These are phyloP conservation scores for Anisodus acutangulus DNA, from an alignment of 257 asterid species.

Conservation along the genomic window DNA sequence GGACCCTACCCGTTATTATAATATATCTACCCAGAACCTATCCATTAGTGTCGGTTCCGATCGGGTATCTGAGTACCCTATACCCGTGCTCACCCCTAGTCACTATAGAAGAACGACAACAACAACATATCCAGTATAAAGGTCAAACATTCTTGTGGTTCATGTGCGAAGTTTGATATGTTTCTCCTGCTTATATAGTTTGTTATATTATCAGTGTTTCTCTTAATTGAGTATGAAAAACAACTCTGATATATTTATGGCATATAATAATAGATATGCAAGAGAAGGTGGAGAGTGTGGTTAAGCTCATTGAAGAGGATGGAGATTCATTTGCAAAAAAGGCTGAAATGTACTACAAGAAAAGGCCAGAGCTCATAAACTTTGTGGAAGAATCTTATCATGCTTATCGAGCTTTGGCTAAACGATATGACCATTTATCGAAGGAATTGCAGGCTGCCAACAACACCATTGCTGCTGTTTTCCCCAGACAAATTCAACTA, in stretches of 20 bases:
- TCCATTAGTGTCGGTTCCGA: too few species aligned
- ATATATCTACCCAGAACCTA: too few species aligned
- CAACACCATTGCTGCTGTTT: conserved; percentile 71
- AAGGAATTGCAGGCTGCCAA: conserved; percentile 86
- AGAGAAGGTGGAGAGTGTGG: conserved; percentile 68
- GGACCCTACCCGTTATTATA: too few species aligned
- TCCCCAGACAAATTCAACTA: conserved; percentile 75
- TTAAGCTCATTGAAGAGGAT: conserved; percentile 73
- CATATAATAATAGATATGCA: conserved; percentile 68
- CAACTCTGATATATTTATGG: neutral
- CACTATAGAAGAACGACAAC: neutral
- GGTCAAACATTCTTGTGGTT: neutral
- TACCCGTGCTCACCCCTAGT: too few species aligned
- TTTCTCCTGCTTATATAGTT: neutral
- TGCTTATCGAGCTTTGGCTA: conserved; percentile 74
- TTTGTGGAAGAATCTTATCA: conserved; percentile 78
- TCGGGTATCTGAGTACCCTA: too few species aligned
- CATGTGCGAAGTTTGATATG: neutral
- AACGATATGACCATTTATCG: conserved; percentile 83
- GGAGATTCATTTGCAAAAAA: conserved; percentile 92
- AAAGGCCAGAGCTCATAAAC: conserved; percentile 77
- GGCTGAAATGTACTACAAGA: conserved; percentile 94
- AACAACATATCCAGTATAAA: neutral
- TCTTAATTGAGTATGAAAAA: neutral
- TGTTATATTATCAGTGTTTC: neutral